These are phyloP conservation scores for Primulina huaijiensis DNA, from an alignment of 257 asterid genomes.

Conservation along the genomic window DNA sequence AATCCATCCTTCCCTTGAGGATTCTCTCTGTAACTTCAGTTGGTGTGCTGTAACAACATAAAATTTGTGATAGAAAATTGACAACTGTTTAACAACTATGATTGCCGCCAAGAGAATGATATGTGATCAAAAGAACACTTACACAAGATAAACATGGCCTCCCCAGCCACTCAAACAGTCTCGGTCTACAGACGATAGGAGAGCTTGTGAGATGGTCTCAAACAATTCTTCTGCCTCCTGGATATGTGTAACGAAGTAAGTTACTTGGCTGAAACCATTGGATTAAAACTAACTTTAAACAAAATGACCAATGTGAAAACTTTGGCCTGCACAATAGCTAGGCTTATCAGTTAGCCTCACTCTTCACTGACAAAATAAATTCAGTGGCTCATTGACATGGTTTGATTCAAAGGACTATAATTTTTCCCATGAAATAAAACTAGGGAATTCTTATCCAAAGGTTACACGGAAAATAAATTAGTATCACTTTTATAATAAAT, in stretches of 20 bases:
- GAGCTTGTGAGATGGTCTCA: slow-evolving; percentile 92
- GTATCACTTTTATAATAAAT: background rate
- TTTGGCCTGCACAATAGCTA: background rate
- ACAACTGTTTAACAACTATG: background rate
- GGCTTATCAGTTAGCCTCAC: background rate
- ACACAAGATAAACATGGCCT: slow-evolving; percentile 95
- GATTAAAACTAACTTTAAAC: background rate
- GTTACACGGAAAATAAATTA: background rate
- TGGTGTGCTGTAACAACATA: slow-evolving; percentile 64
- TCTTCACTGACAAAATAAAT: background rate
- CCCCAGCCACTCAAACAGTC: slow-evolving; percentile 99
- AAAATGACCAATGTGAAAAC: background rate
- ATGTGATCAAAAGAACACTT: slow-evolving; percentile 32
- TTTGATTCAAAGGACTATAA: background rate
- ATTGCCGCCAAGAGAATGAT: background rate
- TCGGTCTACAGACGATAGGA: slow-evolving; percentile 82
- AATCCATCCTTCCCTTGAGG: slow-evolving; percentile 27
- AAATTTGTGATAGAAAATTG: background rate
- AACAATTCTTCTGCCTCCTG: slow-evolving; percentile 92
- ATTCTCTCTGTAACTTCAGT: slow-evolving; percentile 85
- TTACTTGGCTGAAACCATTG: background rate
- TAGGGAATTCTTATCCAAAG: background rate
- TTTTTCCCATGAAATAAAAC: background rate
- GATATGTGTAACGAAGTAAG: background rate
- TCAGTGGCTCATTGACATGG: background rate